A percentile compares a stretch with the other conserved stretches of the same genome.
These are phyloP conservation scores for Aspergillus quadrilineatus DNA, from an alignment of 2,329 filamentous ascomycete species.

Conservation along the genomic window DNA sequence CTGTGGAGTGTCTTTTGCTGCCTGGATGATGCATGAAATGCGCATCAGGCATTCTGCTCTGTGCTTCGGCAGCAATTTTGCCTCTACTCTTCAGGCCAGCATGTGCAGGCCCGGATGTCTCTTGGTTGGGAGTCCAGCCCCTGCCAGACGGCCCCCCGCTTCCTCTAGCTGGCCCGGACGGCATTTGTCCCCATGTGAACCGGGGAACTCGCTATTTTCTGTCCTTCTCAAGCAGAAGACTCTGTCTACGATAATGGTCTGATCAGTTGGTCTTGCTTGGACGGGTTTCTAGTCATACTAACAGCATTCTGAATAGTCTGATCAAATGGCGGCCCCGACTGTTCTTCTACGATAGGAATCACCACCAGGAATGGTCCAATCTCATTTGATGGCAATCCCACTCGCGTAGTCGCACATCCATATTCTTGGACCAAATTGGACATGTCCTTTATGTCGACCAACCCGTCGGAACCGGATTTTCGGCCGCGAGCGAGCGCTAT, in stretches of 20 bases:
- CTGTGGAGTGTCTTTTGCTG: no score
- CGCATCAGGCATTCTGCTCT: slow-evolving; percentile 23
- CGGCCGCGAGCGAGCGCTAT: slow-evolving; percentile 31
- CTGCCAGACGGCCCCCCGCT: slow-evolving; percentile 31
- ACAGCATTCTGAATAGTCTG: slow-evolving; percentile 34
- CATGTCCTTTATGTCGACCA: slow-evolving; percentile 40
- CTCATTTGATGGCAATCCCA: slow-evolving; percentile 20
- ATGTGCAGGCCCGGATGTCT: slow-evolving; percentile 7
- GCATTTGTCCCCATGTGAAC: slow-evolving; percentile 24
- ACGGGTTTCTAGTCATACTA: slow-evolving; percentile 10
- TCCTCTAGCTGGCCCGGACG: slow-evolving; percentile 37
- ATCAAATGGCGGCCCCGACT: slow-evolving; percentile 40
- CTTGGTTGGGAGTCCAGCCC: slow-evolving; percentile 30
- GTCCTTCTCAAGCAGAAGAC: slow-evolving; percentile 37
- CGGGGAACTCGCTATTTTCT: slow-evolving; percentile 39
- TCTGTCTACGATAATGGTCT: slow-evolving; percentile 31
- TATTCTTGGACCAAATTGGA: slow-evolving; percentile 33
- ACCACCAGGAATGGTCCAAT: slow-evolving; percentile 18
- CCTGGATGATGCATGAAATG: slow-evolving; percentile 4
- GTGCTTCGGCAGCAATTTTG: slow-evolving; percentile 18
- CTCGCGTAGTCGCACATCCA: slow-evolving; percentile 24
- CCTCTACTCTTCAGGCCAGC: slow-evolving; percentile 4
- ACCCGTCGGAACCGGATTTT: slow-evolving; percentile 38
- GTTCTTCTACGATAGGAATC: slow-evolving; percentile 35
- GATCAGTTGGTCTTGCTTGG: slow-evolving; percentile 29